These are phyloP conservation scores for Alternaria hordeiaustralica DNA, from an alignment of 2,329 filamentous ascomycete species.

Conservation along the genomic window DNA sequence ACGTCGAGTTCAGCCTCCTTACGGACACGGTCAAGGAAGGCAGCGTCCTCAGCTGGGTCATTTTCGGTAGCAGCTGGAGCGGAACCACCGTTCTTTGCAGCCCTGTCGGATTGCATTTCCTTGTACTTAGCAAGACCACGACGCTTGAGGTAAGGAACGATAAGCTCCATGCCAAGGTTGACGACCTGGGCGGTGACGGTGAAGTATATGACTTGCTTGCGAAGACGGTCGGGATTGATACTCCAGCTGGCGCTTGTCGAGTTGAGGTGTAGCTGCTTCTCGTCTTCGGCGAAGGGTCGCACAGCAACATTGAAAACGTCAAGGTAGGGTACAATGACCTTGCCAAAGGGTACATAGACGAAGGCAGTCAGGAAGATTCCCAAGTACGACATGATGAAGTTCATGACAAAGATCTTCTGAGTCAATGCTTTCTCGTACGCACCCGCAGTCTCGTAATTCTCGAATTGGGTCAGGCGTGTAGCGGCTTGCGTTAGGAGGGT, in stretches of 20 bases:
- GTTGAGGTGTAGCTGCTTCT: conserved; percentile 66
- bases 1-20: conserved; percentile 80
- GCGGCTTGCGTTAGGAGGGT: conserved; percentile 78
- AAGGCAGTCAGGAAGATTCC: conserved; percentile 87
- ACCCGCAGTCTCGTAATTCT: conserved; percentile 92
- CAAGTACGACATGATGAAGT: conserved; percentile 95
- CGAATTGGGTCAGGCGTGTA: conserved; percentile 76
- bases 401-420: conserved; percentile 92
- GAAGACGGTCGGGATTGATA: conserved; percentile 82
- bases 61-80: conserved; percentile 58
- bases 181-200: conserved; percentile 93
- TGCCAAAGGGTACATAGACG: conserved; percentile 91
- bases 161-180: conserved; percentile 81
- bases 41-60: conserved; percentile 77
- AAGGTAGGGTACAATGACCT: conserved; percentile 81
- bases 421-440: conserved; percentile 84
- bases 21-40: conserved; percentile 81
- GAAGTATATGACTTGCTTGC: conserved; percentile 93
- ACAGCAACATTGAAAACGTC: conserved; percentile 80
- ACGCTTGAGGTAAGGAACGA: conserved; percentile 85
- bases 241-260: conserved; percentile 68
- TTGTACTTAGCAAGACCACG: conserved; percentile 80
- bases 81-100: conserved; percentile 62
- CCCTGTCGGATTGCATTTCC: conserved; percentile 68
- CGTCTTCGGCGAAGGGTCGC: conserved; percentile 75